Percentiles rank a stretch among this genome's conserved stretches.
phyloP scores from a whole-genome alignment of 306 rosid genomes.

The Cercis canadensis region DNA sequence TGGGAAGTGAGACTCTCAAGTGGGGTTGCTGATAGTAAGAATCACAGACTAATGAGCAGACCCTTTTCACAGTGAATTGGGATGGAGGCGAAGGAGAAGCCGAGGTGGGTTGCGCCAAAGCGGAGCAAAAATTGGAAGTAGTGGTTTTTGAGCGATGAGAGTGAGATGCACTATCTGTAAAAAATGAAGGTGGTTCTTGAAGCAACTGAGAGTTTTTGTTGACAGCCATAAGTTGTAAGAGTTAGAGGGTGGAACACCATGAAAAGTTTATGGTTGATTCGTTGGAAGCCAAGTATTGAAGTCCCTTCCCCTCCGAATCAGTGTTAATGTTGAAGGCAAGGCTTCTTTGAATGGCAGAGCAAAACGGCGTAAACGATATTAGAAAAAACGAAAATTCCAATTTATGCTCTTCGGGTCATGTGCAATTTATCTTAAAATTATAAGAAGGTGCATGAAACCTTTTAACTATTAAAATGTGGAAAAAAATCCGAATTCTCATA shows the following conservation, averaged over 20 bases:
- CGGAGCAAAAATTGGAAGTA: neutral
- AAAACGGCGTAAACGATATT: no score
- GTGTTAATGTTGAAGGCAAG: no score
- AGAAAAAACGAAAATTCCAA: no score
- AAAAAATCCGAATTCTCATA: no score
- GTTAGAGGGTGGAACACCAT: constrained; percentile 3
- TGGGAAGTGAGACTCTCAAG: constrained; percentile 44
- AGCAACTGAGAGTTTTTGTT: constrained; percentile 30
- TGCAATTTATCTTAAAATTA: no score
- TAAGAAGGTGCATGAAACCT: no score
- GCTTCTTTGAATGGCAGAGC: no score
- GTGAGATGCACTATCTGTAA: constrained; percentile 22
- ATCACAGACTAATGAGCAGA: constrained; percentile 68
- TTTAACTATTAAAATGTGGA: no score
- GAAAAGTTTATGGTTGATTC: no score
- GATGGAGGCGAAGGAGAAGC: constrained; percentile 43
- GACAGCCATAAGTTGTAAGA: constrained; percentile 51
- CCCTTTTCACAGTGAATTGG: constrained; percentile 49
- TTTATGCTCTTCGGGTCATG: no score
- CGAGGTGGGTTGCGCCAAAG: constrained; percentile 31
- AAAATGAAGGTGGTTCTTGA: constrained; percentile 22
- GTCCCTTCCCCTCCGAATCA: no score
- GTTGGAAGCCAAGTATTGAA: no score
- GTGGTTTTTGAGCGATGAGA: constrained; percentile 28
- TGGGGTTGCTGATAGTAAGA: constrained; percentile 56